phyloP scores from a whole-genome alignment of 2,329 filamentous ascomycete genomes.

The Amauroascus niger region DNA sequence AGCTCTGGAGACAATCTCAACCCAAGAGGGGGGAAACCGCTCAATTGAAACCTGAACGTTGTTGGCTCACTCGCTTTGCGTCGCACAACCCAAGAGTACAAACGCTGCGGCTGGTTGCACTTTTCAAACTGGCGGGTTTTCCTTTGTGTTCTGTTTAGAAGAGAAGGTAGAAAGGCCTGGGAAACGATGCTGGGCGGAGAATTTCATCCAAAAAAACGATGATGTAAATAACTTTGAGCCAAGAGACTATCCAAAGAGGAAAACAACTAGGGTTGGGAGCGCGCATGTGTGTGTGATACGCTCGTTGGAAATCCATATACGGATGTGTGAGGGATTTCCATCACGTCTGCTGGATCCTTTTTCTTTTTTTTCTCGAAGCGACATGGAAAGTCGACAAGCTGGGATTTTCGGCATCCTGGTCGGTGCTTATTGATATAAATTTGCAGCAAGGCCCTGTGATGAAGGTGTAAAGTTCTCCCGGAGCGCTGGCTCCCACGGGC shows the following conservation, averaged over 20 bases:
- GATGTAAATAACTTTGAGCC: constrained; percentile 1
- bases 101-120: not conserved
- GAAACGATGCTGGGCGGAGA: not conserved
- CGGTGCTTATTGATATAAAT: not conserved
- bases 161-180: not conserved
- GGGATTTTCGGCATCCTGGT: not conserved
- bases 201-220: not conserved
- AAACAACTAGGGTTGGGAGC: too few species aligned
- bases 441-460: not conserved
- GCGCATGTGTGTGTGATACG: too few species aligned
- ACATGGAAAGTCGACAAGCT: not conserved
- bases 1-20: not conserved
- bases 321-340: constrained; percentile 2
- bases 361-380: not conserved
- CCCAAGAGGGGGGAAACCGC: not conserved
- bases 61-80: not conserved
- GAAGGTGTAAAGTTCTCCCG: not conserved
- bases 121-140: not conserved
- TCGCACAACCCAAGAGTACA: not conserved
- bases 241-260: not conserved
- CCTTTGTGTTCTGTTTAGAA: not conserved
- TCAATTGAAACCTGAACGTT: not conserved
- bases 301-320: not conserved
- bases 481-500: not conserved
- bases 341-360: not conserved